A percentile compares a stretch with the other conserved stretches of the same genome.
These are phyloP conservation scores for Candida montana DNA, from an alignment of 805 yeast genomes.

Conservation along the genomic window DNA sequence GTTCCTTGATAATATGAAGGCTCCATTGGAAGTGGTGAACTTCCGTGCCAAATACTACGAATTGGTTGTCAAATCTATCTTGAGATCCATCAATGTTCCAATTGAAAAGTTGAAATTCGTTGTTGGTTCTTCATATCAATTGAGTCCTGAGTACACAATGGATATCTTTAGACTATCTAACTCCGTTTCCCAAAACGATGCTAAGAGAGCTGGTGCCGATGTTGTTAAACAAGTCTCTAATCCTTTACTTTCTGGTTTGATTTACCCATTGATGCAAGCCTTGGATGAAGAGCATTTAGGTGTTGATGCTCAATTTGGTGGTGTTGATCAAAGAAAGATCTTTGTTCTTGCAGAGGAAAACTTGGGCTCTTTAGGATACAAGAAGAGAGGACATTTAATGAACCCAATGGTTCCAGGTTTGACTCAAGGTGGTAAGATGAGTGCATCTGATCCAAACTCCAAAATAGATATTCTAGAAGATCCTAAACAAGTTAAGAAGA, in stretches of 20 bases:
- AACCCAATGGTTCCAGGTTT: slow-evolving; percentile 98
- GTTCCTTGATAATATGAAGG: slow-evolving; percentile 96
- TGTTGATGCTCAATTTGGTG: slow-evolving; percentile 95
- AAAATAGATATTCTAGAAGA: slow-evolving; percentile 91
- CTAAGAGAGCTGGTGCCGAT: slow-evolving; percentile 99
- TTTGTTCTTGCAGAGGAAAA: slow-evolving; percentile 96
- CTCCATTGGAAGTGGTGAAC: slow-evolving; percentile 86
- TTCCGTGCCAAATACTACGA: slow-evolving; percentile 91
- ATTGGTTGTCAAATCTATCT: slow-evolving; percentile 73
- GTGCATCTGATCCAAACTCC: slow-evolving; percentile 97
- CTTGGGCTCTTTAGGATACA: slow-evolving; percentile 81
- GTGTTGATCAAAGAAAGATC: slow-evolving; percentile 97
- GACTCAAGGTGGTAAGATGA: slow-evolving; percentile 97
- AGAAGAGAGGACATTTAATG: slow-evolving; percentile 97
- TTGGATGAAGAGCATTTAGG: slow-evolving; percentile 87
- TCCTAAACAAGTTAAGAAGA: slow-evolving; percentile 83
- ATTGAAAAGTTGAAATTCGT: slow-evolving; percentile 82
- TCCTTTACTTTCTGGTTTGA: slow-evolving; percentile 88
- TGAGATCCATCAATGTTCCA: slow-evolving; percentile 84
- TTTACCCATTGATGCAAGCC: slow-evolving; percentile 98
- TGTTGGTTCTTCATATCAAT: slow-evolving; percentile 87
- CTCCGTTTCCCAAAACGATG: slow-evolving; percentile 86
- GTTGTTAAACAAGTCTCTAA: slow-evolving; percentile 96
- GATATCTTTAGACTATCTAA: slow-evolving; percentile 86
- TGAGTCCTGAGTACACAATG: slow-evolving; percentile 70